Evolutionary conservation across 1,284 basidiomycete genomes (phyloP), one percentile per base, ranked within the genome.

Genomic region (Ganoderma multipileum): DNA sequence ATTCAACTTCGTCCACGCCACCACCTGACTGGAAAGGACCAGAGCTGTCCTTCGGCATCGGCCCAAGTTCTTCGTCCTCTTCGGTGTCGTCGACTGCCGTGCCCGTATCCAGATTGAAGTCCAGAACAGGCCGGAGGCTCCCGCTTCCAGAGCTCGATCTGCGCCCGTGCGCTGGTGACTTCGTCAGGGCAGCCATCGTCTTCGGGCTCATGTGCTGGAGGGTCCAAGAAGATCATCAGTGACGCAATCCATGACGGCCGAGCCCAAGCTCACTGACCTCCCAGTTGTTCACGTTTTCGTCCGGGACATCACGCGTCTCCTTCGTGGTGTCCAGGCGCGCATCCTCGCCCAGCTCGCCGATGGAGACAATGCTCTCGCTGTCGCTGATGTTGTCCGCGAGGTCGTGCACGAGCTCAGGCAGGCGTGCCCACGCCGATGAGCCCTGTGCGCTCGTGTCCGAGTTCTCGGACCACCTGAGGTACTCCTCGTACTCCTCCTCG

Each of bases 261-360:
- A 38, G 33, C 57, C 39, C 62, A 41, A 39, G 33, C 23, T 44
- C 23, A 76, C 91, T 79, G 73, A 95, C 95, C 91, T 96, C 95
- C 95, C 95, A 97, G 72, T 96, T 95, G 76, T 96, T 97, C 74
- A 92, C 81, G 75, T 95, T 93, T 80, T 93, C 92, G 76, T 95
- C 91, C 23, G 88, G 85, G 47, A 85, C 83, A 65, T 90, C 88
- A 55, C 84, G 82, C 67, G 90, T 89, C 71, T 90, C 89, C 70
- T 86, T 83, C 67, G 83, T 83, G 20, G 82, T 76, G 73, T 93
- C 90, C 61, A 94, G 81, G 50, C 92, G 85, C 55, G 89, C 83
- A 66, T 95, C 94, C 63, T 94, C 86, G 23, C 92, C 93, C 41
- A 97, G 83, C 74, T 97, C 95, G 54, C 93, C 95, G 64, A 97